These are phyloP conservation scores for Mycena sp. DNA, from an alignment of 1,284 basidiomycete genomes.

Conservation along the genomic window DNA sequence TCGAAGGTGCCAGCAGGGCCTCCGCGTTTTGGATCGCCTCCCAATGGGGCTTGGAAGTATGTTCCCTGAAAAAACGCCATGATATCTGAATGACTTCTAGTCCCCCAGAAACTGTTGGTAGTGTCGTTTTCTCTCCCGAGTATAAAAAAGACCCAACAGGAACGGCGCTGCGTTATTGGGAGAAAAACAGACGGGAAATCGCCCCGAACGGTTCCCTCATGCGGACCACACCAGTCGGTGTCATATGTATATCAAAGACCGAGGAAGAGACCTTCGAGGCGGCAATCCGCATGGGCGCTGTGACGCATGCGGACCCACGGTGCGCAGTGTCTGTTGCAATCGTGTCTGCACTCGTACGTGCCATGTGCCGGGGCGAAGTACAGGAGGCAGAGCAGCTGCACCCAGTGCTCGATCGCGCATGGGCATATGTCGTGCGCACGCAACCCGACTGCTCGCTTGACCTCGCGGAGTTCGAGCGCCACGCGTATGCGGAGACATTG, in stretches of 20 bases:
- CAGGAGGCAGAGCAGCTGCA: conserved; percentile 15
- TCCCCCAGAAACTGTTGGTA: conserved; percentile 29
- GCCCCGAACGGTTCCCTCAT: conserved; percentile 37
- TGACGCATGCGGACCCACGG: conserved; percentile 35
- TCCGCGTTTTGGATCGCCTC: conserved; percentile 32
- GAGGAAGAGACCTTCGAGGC: conserved; percentile 29
- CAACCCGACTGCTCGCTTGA: conserved; percentile 20
- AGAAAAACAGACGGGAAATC: conserved; percentile 19
- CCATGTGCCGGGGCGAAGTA: conserved; percentile 29
- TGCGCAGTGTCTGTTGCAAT: conserved; percentile 35
- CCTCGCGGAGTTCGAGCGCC: conserved; percentile 28
- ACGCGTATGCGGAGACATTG: conserved; percentile 31
- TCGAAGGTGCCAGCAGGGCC: conserved; percentile 31
- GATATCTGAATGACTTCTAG: background rate
- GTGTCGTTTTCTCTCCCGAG: conserved; percentile 28
- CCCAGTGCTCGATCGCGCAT: conserved; percentile 31
- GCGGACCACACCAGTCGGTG: conserved; percentile 34
- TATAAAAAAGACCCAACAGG: conserved; percentile 22
- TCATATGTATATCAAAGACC: conserved; percentile 30
- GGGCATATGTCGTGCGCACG: conserved; percentile 23
- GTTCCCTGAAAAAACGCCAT: background rate
- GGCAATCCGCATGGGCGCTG: conserved; percentile 31
- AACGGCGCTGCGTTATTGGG: conserved; percentile 32
- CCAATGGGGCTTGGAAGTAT: conserved; percentile 36
- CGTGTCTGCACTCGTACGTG: conserved; percentile 31